A percentile compares a stretch with the other conserved stretches of the same genome.
Evolutionary conservation across 2,329 filamentous ascomycete genomes (phyloP).

Genomic region (Hortaea werneckii): DNA sequence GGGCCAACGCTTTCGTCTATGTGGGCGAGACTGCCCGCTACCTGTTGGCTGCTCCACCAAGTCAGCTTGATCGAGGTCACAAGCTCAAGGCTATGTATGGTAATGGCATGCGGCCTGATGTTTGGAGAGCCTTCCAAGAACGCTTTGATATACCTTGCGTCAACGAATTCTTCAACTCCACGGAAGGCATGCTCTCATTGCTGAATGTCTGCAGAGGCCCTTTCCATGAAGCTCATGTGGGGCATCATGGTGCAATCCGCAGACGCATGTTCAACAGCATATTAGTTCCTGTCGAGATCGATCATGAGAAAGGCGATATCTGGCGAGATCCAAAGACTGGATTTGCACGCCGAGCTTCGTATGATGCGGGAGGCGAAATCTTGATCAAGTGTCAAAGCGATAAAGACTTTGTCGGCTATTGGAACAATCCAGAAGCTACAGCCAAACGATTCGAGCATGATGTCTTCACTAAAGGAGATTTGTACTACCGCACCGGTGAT

Average conservation of each 20-base stretch:
- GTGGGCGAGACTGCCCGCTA: constrained; percentile 71
- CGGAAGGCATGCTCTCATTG: constrained; percentile 59
- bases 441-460: constrained; percentile 41
- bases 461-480: constrained; percentile 38
- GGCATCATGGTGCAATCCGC: constrained; percentile 57
- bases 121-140: constrained; percentile 55
- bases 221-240: constrained; percentile 54
- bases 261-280: constrained; percentile 44
- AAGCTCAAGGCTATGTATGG: constrained; percentile 51
- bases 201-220: constrained; percentile 37
- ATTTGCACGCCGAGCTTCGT: constrained; percentile 52
- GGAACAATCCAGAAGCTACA: constrained; percentile 56
- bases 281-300: constrained; percentile 58
- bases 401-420: constrained; percentile 58
- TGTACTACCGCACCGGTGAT: constrained; percentile 40
- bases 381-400: constrained; percentile 52
- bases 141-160: constrained; percentile 54
- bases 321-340: constrained; percentile 56
- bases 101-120: constrained; percentile 58
- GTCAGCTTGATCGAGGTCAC: constrained; percentile 51
- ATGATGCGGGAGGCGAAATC: constrained; percentile 65
- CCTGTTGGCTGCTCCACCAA: constrained; percentile 56
- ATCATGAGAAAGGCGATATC: constrained; percentile 58
- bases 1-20: constrained; percentile 63
- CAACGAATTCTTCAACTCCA: constrained; percentile 68